Evolutionary conservation across 2,329 filamentous ascomycete species (phyloP).

Genomic region (Myriosclerotinia duriaeana): DNA sequence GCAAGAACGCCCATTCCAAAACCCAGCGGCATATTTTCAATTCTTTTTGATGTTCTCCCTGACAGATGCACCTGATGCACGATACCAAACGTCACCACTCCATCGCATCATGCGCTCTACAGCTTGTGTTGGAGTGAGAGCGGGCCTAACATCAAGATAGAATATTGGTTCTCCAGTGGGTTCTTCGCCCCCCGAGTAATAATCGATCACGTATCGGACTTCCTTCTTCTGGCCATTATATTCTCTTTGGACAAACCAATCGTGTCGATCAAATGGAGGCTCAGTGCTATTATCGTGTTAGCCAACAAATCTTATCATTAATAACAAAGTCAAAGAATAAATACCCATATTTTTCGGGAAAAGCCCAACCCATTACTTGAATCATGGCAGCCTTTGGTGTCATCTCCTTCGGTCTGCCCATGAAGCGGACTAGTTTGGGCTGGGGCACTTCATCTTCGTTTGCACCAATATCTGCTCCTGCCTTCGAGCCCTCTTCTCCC

Average conservation of each 20-base stretch:
- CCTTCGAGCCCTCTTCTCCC: conserved; percentile 65
- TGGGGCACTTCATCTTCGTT: conserved; percentile 54
- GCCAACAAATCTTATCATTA: conserved; percentile 21
- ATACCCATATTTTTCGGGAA: conserved; percentile 76
- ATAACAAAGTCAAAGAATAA: conserved; percentile 38
- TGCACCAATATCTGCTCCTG: conserved; percentile 47
- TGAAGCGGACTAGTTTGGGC: conserved; percentile 81
- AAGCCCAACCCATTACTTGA: conserved; percentile 74
- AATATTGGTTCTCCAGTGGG: conserved; percentile 90
- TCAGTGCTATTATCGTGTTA: conserved; percentile 56
- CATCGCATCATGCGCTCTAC: conserved; percentile 82
- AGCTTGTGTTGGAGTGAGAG: conserved; percentile 75
- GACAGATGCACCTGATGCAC: conserved; percentile 38
- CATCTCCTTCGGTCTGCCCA: conserved; percentile 82
- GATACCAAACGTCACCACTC: conserved; percentile 90
- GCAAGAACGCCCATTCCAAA: conserved; percentile 16
- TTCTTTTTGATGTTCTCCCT: conserved; percentile 33
- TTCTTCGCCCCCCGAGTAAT: conserved; percentile 75
- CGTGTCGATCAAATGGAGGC: conserved; percentile 92
- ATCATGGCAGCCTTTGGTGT: conserved; percentile 89
- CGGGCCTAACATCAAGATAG: conserved; percentile 90
- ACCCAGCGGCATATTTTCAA: conserved; percentile 21
- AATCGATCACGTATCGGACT: conserved; percentile 94
- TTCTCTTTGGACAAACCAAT: conserved; percentile 87
- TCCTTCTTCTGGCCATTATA: conserved; percentile 66